Base-by-base conservation (phyloP, 192 early-diverging fungal species). In the Coemansia sp. region DNA sequence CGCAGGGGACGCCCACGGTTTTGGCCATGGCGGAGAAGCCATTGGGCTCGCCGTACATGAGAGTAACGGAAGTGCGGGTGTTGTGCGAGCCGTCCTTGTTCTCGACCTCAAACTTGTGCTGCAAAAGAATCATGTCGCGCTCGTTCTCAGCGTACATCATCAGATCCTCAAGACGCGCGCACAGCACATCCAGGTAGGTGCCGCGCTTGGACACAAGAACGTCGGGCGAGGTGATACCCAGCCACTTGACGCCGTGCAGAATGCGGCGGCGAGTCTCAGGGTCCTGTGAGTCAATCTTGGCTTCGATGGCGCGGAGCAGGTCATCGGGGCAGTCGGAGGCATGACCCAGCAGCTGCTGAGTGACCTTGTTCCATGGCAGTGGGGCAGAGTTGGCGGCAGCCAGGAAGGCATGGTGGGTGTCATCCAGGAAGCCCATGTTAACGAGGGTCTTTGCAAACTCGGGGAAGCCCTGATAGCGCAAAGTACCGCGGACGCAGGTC, bases 401-500 rank as follows among this genome's bases (percentile, higher is more conserved):
- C 61, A 95, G 81, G 57, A 81, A 81, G 47, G 65, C 78, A 35
- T 83, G 71, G 35, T 80, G 65, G 8, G 83, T 60, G 70, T 92
- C 91, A 66, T 88, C 81, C 63, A 99, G 79, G 76, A 99, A 89
- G 19, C 94, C 94, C 67, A 97, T 83, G 53, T 89, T 85, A 48
- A 94, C 90, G 36, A 99, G 82, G 27, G 88, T 90, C 85, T 96
- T 93, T 72, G 92, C 88, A 68, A 99, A 95, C 72, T 92, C 81
- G 48, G 92, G 90, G 87, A 97, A 98, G 38, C 95, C 95, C 63
- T 90, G 87, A 80, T 97, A 99, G 60, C 96, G 86, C 38, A 99
- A 64, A 9, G 95, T 95, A 41, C 96, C 96, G 61, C 96, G 86
- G 53, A 99, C 79, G 53, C 95, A 84, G n/a, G 88, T 93, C 55